These are phyloP conservation scores for Dicorynia guianensis DNA, from an alignment of 306 rosid species.

Conservation along the genomic window DNA sequence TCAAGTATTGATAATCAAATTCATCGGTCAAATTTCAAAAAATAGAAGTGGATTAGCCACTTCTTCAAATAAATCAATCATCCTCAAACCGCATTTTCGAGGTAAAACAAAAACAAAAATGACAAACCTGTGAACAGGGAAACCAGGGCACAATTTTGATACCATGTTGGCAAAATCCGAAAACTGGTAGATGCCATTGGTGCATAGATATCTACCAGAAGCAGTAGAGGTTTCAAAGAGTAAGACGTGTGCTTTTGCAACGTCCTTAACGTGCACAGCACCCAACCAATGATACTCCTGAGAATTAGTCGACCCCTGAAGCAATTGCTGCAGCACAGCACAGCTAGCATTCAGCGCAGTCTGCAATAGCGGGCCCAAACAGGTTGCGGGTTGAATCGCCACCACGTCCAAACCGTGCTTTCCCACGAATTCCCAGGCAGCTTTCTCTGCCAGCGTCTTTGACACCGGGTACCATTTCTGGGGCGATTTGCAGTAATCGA, in stretches of 20 bases:
- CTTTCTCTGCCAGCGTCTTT: slow-evolving; percentile 81
- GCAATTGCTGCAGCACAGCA: slow-evolving; percentile 69
- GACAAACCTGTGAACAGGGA: slow-evolving; percentile 82
- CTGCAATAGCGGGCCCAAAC: slow-evolving; percentile 76
- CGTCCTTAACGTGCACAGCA: slow-evolving; percentile 83
- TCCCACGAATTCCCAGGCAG: slow-evolving; percentile 69
- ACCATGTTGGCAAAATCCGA: slow-evolving; percentile 60
- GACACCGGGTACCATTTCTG: slow-evolving; percentile 93
- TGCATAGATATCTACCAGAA: slow-evolving; percentile 86
- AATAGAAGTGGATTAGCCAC: slow-evolving; percentile 5
- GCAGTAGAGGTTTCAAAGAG: slow-evolving; percentile 69
- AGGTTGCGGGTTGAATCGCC: slow-evolving; percentile 73
- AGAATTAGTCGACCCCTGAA: slow-evolving; percentile 72
- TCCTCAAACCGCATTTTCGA: neutral
- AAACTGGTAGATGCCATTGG: slow-evolving; percentile 78
- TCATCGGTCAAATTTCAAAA: neutral
- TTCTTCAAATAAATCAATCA: neutral
- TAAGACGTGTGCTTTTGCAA: slow-evolving; percentile 35
- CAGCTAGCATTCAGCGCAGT: slow-evolving; percentile 76
- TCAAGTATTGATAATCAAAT: slow-evolving; percentile 3
- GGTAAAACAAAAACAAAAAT: neutral
- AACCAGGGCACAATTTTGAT: slow-evolving; percentile 66
- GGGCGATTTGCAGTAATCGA: slow-evolving; percentile 62
- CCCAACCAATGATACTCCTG: slow-evolving; percentile 93
- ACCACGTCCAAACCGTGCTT: slow-evolving; percentile 64